These are phyloP conservation scores for Mortierella sp. DNA, from an alignment of 371 early-diverging fungal genomes.

Conservation along the genomic window DNA sequence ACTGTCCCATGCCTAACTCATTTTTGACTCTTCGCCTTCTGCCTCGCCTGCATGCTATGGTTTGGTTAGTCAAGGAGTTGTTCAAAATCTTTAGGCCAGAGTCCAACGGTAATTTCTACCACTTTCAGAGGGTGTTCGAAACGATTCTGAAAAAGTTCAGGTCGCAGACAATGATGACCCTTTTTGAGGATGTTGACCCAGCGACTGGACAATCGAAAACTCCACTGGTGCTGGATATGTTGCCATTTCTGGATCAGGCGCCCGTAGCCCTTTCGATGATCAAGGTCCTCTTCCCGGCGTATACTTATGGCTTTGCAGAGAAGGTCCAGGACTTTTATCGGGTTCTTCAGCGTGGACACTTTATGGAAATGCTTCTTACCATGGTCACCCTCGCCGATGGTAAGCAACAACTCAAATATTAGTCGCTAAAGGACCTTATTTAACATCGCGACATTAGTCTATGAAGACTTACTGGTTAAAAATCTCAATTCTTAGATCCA, in stretches of 20 bases:
- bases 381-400: conserved; percentile 45
- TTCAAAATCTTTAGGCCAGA: conserved; percentile 58
- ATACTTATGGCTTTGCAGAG: conserved; percentile 38
- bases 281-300: conserved; percentile 46
- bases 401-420: not conserved
- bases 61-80: conserved; percentile 38
- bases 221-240: conserved; percentile 53
- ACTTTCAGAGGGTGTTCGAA: conserved; percentile 57
- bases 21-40: not conserved
- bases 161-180: conserved; percentile 47
- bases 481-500: conserved; percentile 18
- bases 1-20: not conserved
- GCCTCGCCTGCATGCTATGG: not conserved
- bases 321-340: conserved; percentile 41
- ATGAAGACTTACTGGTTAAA: not conserved
- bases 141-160: conserved; percentile 49
- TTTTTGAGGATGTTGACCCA: conserved; percentile 44
- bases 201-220: conserved; percentile 39
- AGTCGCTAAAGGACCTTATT: not conserved
- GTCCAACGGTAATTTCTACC: conserved; percentile 56
- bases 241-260: conserved; percentile 50
- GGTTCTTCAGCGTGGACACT: conserved; percentile 34
- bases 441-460: too few species aligned
- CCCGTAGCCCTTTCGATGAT: conserved; percentile 42
- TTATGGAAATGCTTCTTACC: conserved; percentile 50